These are phyloP conservation scores for Diaporthe destruens DNA, from an alignment of 2,329 filamentous ascomycete species.

Conservation along the genomic window DNA sequence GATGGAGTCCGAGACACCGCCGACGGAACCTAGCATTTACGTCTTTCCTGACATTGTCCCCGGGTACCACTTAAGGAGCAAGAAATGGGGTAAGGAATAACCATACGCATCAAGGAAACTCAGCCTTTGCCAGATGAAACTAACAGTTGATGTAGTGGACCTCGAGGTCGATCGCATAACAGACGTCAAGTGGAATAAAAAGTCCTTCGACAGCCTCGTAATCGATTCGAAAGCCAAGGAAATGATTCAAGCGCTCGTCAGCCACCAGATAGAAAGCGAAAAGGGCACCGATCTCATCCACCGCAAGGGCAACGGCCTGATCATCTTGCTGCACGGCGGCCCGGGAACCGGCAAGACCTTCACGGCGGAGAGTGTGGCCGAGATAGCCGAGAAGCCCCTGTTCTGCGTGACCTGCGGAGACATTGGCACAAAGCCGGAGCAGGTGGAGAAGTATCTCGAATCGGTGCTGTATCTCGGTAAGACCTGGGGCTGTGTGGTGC, in stretches of 20 bases:
- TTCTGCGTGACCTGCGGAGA: conserved; percentile 55
- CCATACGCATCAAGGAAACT: too few species aligned
- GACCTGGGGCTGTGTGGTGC: conserved; percentile 42
- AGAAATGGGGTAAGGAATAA: not conserved
- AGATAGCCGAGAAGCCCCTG: conserved; percentile 51
- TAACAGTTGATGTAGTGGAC: conserved; percentile 31
- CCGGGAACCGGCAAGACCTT: conserved; percentile 54
- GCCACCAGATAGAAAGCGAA: conserved; percentile 43
- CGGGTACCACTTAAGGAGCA: not conserved
- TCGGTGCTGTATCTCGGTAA: conserved; percentile 48
- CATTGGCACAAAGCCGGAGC: conserved; percentile 49
- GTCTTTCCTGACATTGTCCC: not conserved
- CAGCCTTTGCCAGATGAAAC: not conserved
- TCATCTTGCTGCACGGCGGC: conserved; percentile 52
- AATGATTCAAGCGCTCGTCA: conserved; percentile 48
- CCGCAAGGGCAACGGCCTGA: conserved; percentile 52
- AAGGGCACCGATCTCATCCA: conserved; percentile 51
- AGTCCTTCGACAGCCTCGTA: conserved; percentile 44
- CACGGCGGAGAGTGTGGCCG: conserved; percentile 54
- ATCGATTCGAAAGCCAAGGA: conserved; percentile 46
- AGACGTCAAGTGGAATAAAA: conserved; percentile 44
- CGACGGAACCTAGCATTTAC: not conserved
- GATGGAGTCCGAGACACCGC: not conserved
- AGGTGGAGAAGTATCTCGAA: conserved; percentile 50
- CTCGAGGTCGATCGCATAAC: conserved; percentile 43